These are phyloP conservation scores for Circinella minor DNA, from an alignment of 371 early-diverging fungal species.

Conservation along the genomic window DNA sequence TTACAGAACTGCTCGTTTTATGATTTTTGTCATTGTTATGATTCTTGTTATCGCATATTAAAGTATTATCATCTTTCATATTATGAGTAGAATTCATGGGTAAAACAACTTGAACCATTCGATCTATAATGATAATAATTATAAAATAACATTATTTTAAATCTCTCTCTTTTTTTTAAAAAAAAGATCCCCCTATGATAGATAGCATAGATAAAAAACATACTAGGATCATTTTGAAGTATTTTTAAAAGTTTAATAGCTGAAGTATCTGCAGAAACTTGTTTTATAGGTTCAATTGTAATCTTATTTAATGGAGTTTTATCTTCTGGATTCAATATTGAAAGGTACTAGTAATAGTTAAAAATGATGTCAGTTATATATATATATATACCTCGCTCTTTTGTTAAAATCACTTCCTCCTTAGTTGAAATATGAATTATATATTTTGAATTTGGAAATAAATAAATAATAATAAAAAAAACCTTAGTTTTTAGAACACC, in stretches of 20 bases:
- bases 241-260: constrained; percentile 5
- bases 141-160: too few relatives aligned
- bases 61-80: too few relatives aligned
- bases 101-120: constrained; percentile 6
- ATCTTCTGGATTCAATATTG: constrained; percentile 65
- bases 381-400: not conserved
- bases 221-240: constrained; percentile 14
- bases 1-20: not conserved
- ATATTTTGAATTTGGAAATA: not conserved
- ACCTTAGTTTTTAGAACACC: constrained; percentile 77
- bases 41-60: not conserved
- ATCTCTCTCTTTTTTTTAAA: too few relatives aligned
- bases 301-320: constrained; percentile 57
- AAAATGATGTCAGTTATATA: not conserved
- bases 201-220: constrained; percentile 17
- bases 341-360: constrained; percentile 31
- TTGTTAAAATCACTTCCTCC: not conserved
- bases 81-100: too few relatives aligned
- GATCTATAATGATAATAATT: not conserved
- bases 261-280: constrained; percentile 10
- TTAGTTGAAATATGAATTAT: not conserved
- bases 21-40: not conserved
- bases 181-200: too few relatives aligned
- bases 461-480: not conserved
- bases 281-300: constrained; percentile 59